Evolutionary conservation across 1,284 basidiomycete species (phyloP).

Genomic region (Leccinum colubrinum): DNA sequence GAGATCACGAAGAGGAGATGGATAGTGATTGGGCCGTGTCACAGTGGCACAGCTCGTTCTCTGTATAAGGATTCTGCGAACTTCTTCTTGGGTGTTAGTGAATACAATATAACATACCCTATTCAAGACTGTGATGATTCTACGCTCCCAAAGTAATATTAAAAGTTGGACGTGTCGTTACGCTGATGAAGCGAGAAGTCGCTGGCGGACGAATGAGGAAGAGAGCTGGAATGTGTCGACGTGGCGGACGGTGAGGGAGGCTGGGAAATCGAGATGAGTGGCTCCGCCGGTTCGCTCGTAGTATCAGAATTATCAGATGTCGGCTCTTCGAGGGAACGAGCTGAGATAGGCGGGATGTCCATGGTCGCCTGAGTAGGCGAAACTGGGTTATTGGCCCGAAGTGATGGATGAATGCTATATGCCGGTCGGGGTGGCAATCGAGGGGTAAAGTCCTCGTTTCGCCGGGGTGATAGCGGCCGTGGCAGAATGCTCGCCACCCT

Average conservation of each 20-base stretch:
- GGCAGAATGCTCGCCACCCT: conserved; percentile 49
- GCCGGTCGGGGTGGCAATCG: conserved; percentile 62
- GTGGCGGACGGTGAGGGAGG: conserved; percentile 32
- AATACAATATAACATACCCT: conserved; percentile 7
- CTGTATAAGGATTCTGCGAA: conserved; percentile 9
- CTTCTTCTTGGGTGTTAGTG: not conserved
- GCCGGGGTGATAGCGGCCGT: conserved; percentile 30
- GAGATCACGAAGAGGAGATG: conserved; percentile 30
- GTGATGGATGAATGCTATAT: conserved; percentile 76
- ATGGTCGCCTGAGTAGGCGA: conserved; percentile 39
- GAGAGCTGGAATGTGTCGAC: conserved; percentile 16
- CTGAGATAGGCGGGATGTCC: conserved; percentile 30
- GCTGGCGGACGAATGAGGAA: conserved; percentile 11
- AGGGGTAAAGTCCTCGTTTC: conserved; percentile 69
- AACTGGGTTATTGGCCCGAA: conserved; percentile 42
- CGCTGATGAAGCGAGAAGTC: conserved; percentile 12
- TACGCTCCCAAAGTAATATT: conserved; percentile 6
- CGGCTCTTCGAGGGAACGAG: conserved; percentile 20
- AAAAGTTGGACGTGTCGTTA: conserved; percentile 17
- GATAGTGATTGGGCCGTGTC: conserved; percentile 33
- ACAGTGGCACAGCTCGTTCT: conserved; percentile 32
- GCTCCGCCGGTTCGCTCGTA: conserved; percentile 15
- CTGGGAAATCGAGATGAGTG: conserved; percentile 12
- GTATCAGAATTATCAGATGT: conserved; percentile 9
- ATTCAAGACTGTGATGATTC: conserved; percentile 6